phyloP scores from a whole-genome alignment of 179 eudicot species.

The Kewa caespitosa region DNA sequence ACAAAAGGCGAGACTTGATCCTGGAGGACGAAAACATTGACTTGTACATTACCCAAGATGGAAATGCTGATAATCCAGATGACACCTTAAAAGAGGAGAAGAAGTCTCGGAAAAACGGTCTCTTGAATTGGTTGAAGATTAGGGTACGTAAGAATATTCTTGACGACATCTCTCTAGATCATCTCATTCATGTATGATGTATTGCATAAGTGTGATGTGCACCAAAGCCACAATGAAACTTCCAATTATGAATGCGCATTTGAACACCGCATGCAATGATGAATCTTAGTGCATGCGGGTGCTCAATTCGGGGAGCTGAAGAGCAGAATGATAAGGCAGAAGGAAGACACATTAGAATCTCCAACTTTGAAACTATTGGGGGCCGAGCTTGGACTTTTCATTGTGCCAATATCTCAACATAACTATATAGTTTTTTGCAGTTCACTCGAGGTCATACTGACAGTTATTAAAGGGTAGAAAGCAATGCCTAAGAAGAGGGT shows the following conservation, averaged over 20 bases:
- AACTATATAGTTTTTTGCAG: background rate
- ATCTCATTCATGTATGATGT: background rate
- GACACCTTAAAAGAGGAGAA: slow-evolving; percentile 76
- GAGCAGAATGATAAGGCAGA: background rate
- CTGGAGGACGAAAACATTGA: slow-evolving; percentile 91
- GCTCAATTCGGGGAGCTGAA: no score
- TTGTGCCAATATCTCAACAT: background rate
- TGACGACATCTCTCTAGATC: background rate
- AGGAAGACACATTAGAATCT: background rate
- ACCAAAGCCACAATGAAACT: background rate
- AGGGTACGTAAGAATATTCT: slow-evolving; percentile 52
- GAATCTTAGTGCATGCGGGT: background rate
- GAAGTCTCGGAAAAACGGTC: slow-evolving; percentile 77
- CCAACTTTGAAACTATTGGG: background rate
- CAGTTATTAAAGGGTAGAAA: no score
- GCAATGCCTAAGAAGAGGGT: no score
- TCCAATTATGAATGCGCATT: background rate
- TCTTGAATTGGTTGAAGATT: slow-evolving; percentile 84
- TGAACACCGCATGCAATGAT: background rate
- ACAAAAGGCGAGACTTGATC: slow-evolving; percentile 81
- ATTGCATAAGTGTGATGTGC: no score
- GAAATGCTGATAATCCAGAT: slow-evolving; percentile 56
- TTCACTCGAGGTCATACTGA: background rate
- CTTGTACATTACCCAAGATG: slow-evolving; percentile 66
- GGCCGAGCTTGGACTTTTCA: background rate